Evolutionary conservation across 176 grass and related monocot genomes (phyloP).

Genomic region (Microstegium vimineum): DNA sequence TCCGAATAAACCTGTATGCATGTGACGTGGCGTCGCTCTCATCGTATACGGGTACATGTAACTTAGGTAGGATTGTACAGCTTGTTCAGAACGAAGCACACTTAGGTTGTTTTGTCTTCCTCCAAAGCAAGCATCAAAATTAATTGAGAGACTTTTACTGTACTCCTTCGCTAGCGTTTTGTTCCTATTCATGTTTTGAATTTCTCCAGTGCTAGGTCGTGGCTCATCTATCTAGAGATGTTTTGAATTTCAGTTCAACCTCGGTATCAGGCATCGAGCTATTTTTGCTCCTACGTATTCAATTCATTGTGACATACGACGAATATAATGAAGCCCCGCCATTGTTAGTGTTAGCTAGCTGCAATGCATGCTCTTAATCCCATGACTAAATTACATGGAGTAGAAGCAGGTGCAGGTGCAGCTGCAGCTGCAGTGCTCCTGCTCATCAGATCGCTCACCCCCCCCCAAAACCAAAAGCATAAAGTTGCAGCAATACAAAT

Average conservation of each 20-base stretch:
- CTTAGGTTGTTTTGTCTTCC: no score
- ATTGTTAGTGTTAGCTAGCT: neutral
- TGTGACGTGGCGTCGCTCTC: no score
- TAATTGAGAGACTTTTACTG: neutral
- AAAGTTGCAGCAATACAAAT: neutral
- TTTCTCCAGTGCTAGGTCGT: neutral
- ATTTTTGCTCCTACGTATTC: neutral
- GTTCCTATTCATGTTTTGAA: neutral
- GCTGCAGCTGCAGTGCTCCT: neutral
- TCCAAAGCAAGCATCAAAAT: neutral
- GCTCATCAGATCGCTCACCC: neutral
- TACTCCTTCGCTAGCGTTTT: neutral
- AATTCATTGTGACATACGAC: neutral
- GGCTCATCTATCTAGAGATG: neutral
- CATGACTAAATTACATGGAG: neutral
- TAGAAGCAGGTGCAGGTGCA: neutral
- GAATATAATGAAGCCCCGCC: neutral
- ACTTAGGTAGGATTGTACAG: no score
- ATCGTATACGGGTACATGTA: no score
- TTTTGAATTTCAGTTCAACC: neutral
- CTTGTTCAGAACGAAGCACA: no score
- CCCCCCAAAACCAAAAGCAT: neutral
- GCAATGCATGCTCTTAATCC: no score
- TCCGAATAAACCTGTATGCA: neutral
- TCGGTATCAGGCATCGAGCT: neutral